Conservation (phyloP, 371 early-diverging fungal genomes). For the Actinomortierella wolfii region DNA sequence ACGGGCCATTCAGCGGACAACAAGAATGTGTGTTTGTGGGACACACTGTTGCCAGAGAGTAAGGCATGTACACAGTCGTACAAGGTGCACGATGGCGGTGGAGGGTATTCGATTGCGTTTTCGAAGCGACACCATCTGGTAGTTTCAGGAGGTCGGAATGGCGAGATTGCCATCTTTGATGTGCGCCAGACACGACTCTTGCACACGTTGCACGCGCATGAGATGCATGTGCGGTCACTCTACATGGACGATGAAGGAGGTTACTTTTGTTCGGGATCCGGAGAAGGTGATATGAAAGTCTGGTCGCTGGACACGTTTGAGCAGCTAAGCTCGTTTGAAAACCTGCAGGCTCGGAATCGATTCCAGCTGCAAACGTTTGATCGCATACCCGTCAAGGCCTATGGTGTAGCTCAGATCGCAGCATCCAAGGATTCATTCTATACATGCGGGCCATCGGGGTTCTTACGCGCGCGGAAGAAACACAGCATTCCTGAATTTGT, state of each 20-base stretch:
- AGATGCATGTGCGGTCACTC: conserved; percentile 69
- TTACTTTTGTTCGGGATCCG: conserved; percentile 65
- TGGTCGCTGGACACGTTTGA: conserved; percentile 71
- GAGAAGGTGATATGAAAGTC: conserved; percentile 66
- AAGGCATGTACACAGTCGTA: conserved; percentile 52
- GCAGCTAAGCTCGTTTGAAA: conserved; percentile 50
- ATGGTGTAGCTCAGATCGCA: conserved; percentile 55
- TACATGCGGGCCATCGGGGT: conserved; percentile 58
- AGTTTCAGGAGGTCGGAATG: conserved; percentile 76
- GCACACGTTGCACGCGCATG: conserved; percentile 76
- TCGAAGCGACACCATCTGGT: conserved; percentile 64
- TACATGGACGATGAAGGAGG: conserved; percentile 63
- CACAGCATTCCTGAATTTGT: no score
- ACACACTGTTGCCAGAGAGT: conserved; percentile 70
- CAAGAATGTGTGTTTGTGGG: conserved; percentile 76
- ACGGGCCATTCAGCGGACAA: conserved; percentile 68
- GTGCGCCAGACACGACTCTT: conserved; percentile 69
- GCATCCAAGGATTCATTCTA: conserved; percentile 47
- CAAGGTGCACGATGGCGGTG: conserved; percentile 51
- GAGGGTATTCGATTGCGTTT: conserved; percentile 73
- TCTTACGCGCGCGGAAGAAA: no score
- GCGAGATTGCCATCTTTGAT: conserved; percentile 81
- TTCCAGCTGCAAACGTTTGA: conserved; percentile 62
- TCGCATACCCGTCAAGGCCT: conserved; percentile 56
- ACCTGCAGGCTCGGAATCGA: conserved; percentile 62